phyloP scores from a whole-genome alignment of 2,329 filamentous ascomycete genomes.

The Pseudogymnoascus sp. region DNA sequence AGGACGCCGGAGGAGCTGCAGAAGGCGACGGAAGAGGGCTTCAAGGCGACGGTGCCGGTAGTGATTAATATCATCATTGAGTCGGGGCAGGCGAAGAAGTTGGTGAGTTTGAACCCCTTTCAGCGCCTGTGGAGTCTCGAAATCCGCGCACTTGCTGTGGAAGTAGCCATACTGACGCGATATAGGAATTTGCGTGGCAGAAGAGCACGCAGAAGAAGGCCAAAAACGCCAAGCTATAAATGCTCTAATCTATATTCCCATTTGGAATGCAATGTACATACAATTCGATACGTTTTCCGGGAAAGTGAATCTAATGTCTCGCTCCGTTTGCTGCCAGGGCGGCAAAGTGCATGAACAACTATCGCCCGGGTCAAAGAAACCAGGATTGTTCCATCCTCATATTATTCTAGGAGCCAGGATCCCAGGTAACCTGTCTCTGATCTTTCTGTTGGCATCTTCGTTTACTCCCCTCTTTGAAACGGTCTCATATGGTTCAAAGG shows the following conservation, averaged over 20 bases:
- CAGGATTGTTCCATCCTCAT: not conserved
- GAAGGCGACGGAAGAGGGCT: conserved; percentile 42
- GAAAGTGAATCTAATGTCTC: not conserved
- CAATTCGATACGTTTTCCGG: not conserved
- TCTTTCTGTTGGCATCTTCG: not conserved
- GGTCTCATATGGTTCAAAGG: not conserved
- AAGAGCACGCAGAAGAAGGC: conserved; percentile 22
- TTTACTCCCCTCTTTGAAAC: conserved; percentile 2
- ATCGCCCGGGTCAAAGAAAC: not conserved
- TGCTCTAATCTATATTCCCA: not conserved
- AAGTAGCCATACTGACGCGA: conserved; percentile 1
- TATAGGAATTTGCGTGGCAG: conserved; percentile 26
- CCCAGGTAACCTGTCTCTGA: not conserved
- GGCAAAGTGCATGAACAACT: not conserved
- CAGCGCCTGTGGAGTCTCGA: not conserved
- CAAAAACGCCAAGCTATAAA: conserved; percentile 13
- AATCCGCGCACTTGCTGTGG: not conserved
- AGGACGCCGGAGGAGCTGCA: conserved; percentile 42
- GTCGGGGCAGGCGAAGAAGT: conserved; percentile 36
- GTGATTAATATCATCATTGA: conserved; percentile 49
- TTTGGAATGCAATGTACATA: conserved; percentile 1
- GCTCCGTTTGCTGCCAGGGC: not conserved
- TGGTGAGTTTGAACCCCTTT: conserved; percentile 17
- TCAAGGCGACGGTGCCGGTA: conserved; percentile 37
- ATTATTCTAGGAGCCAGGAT: not conserved